A percentile compares a stretch with the other conserved stretches of the same genome.
Evolutionary conservation across 1,139 yeast species (phyloP).

Genomic region (Zygoascus sp.): DNA sequence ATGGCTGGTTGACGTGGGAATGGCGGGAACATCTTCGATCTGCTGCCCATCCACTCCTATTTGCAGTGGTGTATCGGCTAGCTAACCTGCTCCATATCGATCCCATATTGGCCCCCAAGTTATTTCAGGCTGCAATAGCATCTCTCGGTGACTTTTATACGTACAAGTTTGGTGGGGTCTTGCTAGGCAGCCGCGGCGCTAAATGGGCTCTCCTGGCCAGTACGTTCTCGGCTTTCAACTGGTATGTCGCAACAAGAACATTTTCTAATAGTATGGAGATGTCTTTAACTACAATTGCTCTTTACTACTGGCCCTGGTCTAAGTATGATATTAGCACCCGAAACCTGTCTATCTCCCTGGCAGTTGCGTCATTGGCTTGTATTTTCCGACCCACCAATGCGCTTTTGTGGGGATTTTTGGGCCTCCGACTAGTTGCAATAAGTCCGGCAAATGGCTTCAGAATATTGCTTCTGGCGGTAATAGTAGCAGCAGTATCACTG

Average conservation of each 20-base stretch:
- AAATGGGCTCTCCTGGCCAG: conserved; percentile 49
- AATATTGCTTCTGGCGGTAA: conserved; percentile 26
- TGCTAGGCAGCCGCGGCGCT: conserved; percentile 34
- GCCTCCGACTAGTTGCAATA: conserved; percentile 36
- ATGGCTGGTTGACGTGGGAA: conserved; percentile 92
- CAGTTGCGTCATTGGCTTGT: conserved; percentile 30
- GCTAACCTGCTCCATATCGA: conserved; percentile 23
- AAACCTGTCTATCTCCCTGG: conserved; percentile 21
- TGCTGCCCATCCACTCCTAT: conserved; percentile 72
- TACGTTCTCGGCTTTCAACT: conserved; percentile 71
- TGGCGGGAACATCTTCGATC: conserved; percentile 77
- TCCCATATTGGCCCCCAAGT: conserved; percentile 50
- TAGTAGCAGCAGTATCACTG: conserved; percentile 30
- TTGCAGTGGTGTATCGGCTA: conserved; percentile 43
- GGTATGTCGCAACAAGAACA: conserved; percentile 75
- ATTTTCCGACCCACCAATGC: conserved; percentile 81
- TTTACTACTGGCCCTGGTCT: conserved; percentile 71
- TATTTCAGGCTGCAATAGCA: conserved; percentile 66
- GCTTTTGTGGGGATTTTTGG: conserved; percentile 66
- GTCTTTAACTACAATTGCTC: conserved; percentile 63
- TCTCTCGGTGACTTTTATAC: conserved; percentile 65
- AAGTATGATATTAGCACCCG: not conserved
- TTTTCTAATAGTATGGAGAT: conserved; percentile 84
- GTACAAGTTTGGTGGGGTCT: conserved; percentile 43
- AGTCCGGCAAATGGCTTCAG: conserved; percentile 12